Evolutionary conservation across 83 land plant species (phyloP), one percentile per base, ranked within the genome.

Genomic region (Picea mariana): DNA sequence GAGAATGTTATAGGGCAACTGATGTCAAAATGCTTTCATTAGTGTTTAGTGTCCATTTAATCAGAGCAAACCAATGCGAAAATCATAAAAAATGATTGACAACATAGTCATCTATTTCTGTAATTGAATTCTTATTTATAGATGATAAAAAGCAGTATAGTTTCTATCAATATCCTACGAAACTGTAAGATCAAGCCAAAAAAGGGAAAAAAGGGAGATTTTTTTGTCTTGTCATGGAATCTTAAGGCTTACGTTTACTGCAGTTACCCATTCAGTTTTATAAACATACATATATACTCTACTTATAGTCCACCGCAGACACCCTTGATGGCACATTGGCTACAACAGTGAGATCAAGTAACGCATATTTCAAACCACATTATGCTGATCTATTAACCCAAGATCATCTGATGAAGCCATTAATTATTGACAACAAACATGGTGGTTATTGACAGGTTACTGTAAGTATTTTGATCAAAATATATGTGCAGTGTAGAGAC

Each of bases 161-260:
- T 16, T 24, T 67, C 6, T 47, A 5, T 21, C 16, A 3, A 16
- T 17, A 40, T 71, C 20, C 75, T 3, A 38, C 47, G 9, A 71
- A 71, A 40, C 3, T 47, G 27, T 24, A n/a, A 24, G 77, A 42
- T 71, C 23, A 11, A 52, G 15, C 58, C 13, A 13, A 3, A 13
- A 58, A 58, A 58, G 16, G 13, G 16, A 13, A 58, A 58, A 58
- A 13, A 58, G 15, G 16, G 16, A 0, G 16, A 3, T 9, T 38
- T 71, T 71, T 71, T 40, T 71, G 75, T 21, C 16, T 1, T 21
- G 58, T 21, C 5, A 11, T 11, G 5, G 58, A n/a, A 47, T 75
- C 59, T 75, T 47, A 75, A 75, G 77, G 59, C 15, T 75, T 75
- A 75, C 9, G 26, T 12, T 75, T 75, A 3, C 72, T 67, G 59